Conservation (phyloP, 2,329 filamentous ascomycete species). For the Apiospora marii region DNA sequence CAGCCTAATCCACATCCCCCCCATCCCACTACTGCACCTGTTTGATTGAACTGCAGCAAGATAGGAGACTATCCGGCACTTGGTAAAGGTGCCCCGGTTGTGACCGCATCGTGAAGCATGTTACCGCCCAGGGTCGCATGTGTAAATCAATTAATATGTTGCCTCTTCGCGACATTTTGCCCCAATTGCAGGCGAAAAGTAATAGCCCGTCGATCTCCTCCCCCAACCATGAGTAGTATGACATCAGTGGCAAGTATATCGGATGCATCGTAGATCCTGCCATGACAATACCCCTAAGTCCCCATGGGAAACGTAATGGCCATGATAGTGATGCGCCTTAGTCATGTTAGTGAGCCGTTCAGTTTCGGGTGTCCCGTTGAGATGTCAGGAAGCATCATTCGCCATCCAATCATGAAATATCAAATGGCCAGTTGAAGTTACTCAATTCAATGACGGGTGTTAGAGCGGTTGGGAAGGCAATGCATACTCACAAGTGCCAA, state of each 20-base stretch:
- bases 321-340: not conserved
- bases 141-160: not conserved
- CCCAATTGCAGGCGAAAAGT: not conserved
- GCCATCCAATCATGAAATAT: too few relatives aligned
- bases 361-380: not conserved
- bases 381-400: too few relatives aligned
- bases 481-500: not conserved
- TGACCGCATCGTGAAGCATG: slow-evolving; percentile 10
- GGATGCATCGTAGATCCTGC: not conserved
- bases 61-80: not conserved
- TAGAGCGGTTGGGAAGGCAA: too few relatives aligned
- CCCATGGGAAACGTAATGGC: not conserved
- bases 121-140: not conserved
- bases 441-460: too few relatives aligned
- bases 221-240: not conserved
- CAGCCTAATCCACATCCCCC: not conserved
- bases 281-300: not conserved
- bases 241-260: not conserved
- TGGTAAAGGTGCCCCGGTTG: not conserved
- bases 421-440: too few relatives aligned
- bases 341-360: not conserved
- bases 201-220: not conserved
- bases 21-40: slow-evolving; percentile 10
- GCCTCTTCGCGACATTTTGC: not conserved
- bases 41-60: not conserved